Percentiles rank a stretch among this genome's conserved stretches.
Conservation (phyloP, 1,284 basidiomycete species). For the Cryptococcus amylolentus region DNA sequence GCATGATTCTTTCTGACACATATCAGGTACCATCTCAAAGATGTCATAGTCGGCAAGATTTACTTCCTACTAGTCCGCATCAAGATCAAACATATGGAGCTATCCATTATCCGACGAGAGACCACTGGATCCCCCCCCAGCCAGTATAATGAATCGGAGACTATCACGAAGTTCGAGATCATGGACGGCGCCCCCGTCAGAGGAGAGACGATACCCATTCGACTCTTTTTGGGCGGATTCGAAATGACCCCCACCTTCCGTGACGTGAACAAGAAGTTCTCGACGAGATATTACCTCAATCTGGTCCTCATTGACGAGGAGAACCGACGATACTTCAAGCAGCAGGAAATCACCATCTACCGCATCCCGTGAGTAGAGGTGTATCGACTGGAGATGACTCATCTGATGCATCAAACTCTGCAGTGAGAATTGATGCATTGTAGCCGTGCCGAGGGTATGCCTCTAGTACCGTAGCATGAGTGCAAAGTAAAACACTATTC, state of each 20-base stretch:
- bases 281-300: conserved; percentile 92
- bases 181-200: conserved; percentile 96
- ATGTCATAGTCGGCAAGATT: conserved; percentile 99
- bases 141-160: conserved; percentile 98
- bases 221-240: conserved; percentile 95
- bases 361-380: conserved; percentile 32
- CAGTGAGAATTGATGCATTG: too few relatives aligned
- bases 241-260: conserved; percentile 98
- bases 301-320: conserved; percentile 97
- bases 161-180: conserved; percentile 99
- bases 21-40: conserved; percentile 92
- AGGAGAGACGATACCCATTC: conserved; percentile 96
- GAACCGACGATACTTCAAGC: conserved; percentile 59
- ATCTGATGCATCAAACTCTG: too few relatives aligned
- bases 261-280: conserved; percentile 99
- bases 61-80: conserved; percentile 98
- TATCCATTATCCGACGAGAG: conserved; percentile 94
- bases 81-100: conserved; percentile 99
- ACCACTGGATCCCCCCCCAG: conserved; percentile 95
- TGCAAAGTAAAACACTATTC: too few relatives aligned
- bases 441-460: too few relatives aligned
- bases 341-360: conserved; percentile 49
- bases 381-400: too few relatives aligned
- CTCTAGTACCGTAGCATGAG: too few relatives aligned
- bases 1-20: neutral